These are phyloP conservation scores for Pseudophaeomoniella oleicola DNA, from an alignment of 2,329 filamentous ascomycete genomes.

Conservation along the genomic window DNA sequence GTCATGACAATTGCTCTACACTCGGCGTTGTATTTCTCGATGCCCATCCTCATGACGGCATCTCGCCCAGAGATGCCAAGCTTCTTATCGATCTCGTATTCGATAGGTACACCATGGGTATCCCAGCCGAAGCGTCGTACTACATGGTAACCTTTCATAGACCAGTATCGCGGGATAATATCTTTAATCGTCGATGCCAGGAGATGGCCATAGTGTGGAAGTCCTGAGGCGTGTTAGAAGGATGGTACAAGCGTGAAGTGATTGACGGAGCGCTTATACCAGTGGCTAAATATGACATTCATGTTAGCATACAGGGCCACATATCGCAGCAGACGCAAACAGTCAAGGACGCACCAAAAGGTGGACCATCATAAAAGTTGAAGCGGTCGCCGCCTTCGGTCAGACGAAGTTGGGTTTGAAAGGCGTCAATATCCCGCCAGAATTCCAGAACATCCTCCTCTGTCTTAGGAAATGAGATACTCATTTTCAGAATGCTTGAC, in stretches of 20 bases:
- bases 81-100: constrained; percentile 97
- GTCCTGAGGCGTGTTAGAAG: constrained; percentile 23
- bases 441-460: constrained; percentile 61
- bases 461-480: constrained; percentile 68
- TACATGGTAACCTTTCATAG: constrained; percentile 89
- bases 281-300: neutral
- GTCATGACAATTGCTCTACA: constrained; percentile 90
- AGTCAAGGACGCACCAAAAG: neutral
- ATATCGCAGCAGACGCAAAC: neutral
- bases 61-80: constrained; percentile 76
- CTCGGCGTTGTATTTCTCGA: constrained; percentile 81
- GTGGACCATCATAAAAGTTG: constrained; percentile 14
- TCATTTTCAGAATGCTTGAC: too few relatives aligned
- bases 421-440: constrained; percentile 73
- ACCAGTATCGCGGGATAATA: constrained; percentile 92
- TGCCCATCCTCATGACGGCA: constrained; percentile 72
- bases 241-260: constrained; percentile 23
- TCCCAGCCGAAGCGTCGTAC: constrained; percentile 93
- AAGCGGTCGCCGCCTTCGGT: constrained; percentile 61
- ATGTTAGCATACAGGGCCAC: neutral
- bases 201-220: constrained; percentile 60
- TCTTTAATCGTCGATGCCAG: constrained; percentile 93
- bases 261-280: constrained; percentile 14
- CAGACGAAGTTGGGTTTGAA: constrained; percentile 62
- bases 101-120: constrained; percentile 84